Conservation (phyloP, 2,329 filamentous ascomycete species). For the Fusarium sp. region DNA sequence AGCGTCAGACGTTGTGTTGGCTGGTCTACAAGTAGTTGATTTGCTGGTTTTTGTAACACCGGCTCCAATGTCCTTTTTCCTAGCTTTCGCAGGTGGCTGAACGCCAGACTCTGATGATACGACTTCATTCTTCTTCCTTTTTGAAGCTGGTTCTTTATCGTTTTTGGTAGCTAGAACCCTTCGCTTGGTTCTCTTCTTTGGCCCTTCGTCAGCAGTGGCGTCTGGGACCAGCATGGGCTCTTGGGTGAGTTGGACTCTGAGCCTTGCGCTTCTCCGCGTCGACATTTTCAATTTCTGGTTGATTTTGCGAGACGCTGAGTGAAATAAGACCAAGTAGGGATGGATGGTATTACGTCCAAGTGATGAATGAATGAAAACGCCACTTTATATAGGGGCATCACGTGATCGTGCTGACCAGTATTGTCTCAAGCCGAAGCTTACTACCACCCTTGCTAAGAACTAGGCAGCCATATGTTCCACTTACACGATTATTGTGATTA, state of each 20-base stretch:
- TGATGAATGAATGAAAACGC: too few relatives aligned
- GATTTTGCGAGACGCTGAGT: too few relatives aligned
- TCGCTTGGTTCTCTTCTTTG: slow-evolving; percentile 8
- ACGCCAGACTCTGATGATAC: background rate
- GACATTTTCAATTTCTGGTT: slow-evolving; percentile 14
- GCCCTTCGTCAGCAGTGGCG: background rate
- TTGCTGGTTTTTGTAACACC: background rate
- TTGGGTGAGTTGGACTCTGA: background rate
- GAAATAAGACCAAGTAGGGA: too few relatives aligned
- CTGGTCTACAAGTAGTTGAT: background rate
- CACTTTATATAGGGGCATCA: background rate
- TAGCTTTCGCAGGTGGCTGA: background rate
- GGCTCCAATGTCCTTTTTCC: background rate
- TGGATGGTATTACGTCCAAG: too few relatives aligned
- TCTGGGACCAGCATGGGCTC: background rate
- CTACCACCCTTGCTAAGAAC: too few relatives aligned
- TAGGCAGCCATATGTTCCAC: too few relatives aligned
- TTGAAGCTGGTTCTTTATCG: background rate
- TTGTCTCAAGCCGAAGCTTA: too few relatives aligned
- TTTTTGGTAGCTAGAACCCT: slow-evolving; percentile 9
- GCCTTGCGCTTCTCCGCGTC: slow-evolving; percentile 29
- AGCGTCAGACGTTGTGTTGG: background rate
- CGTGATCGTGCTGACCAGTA: background rate
- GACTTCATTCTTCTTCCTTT: background rate
- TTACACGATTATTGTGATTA: too few relatives aligned